Evolutionary conservation across 2,329 filamentous ascomycete species (phyloP).

Genomic region (Pseudocercospora fijiensis): DNA sequence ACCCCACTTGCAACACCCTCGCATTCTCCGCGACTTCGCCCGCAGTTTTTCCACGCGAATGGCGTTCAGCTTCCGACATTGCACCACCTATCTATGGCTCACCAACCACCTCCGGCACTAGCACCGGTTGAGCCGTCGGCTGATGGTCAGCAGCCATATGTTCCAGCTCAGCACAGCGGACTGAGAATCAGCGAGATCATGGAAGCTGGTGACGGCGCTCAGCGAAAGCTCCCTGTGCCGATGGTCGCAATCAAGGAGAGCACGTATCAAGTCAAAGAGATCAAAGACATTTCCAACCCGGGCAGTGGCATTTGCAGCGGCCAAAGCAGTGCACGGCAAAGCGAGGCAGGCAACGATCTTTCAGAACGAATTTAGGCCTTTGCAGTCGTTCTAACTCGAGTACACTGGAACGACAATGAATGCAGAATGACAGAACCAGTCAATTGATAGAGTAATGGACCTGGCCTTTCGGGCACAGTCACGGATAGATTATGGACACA

Average conservation of each 20-base stretch:
- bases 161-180: conserved; percentile 60
- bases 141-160: conserved; percentile 59
- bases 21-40: conserved; percentile 86
- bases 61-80: conserved; percentile 84
- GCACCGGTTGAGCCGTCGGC: conserved; percentile 69
- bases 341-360: conserved; percentile 38
- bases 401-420: conserved; percentile 5
- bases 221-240: conserved; percentile 86
- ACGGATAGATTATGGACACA: conserved; percentile 4
- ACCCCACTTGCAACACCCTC: conserved; percentile 97
- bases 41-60: conserved; percentile 60
- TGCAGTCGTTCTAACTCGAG: conserved; percentile 1
- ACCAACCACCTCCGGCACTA: conserved; percentile 58
- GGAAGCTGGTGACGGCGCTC: conserved; percentile 79
- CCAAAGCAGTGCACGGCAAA: conserved; percentile 35
- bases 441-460: conserved; percentile 9
- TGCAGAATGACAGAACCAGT: conserved; percentile 13
- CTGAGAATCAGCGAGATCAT: conserved; percentile 91
- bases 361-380: conserved; percentile 29
- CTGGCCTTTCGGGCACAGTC: conserved; percentile 3
- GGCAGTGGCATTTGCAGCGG: conserved; percentile 69
- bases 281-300: conserved; percentile 58
- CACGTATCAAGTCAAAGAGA: conserved; percentile 64
- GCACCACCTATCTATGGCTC: conserved; percentile 67
- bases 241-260: conserved; percentile 62